Percentiles rank a stretch among this genome's conserved stretches.
Evolutionary conservation across 2,329 filamentous ascomycete genomes (phyloP).

Genomic region (Cercospora zeina): DNA sequence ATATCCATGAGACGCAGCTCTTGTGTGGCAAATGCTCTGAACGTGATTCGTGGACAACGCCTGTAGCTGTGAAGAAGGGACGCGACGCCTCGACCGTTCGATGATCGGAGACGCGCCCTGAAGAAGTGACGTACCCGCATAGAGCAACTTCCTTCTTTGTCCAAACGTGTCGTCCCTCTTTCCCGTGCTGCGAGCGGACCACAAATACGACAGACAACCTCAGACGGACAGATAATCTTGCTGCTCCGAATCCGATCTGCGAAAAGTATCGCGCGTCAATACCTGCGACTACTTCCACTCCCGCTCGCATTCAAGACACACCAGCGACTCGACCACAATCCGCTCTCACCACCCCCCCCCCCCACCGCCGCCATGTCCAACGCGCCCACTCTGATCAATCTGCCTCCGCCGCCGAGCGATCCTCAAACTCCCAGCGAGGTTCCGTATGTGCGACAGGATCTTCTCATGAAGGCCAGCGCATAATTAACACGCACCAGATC

Average conservation of each 20-base stretch:
- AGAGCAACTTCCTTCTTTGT: slow-evolving; percentile 1
- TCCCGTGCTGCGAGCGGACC: neutral
- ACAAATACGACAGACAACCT: neutral
- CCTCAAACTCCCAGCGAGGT: slow-evolving; percentile 85
- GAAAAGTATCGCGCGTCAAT: neutral
- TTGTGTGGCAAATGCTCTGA: neutral
- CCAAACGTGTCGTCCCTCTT: neutral
- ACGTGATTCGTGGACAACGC: neutral
- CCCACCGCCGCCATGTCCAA: slow-evolving; percentile 36
- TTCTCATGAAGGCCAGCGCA: neutral
- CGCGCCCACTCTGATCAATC: slow-evolving; percentile 73
- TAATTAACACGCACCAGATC: slow-evolving; percentile 24
- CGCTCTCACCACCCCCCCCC: neutral
- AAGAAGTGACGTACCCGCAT: neutral
- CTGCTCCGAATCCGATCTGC: neutral
- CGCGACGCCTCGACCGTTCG: neutral
- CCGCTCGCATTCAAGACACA: neutral
- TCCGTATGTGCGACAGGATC: slow-evolving; percentile 61
- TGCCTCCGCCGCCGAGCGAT: slow-evolving; percentile 78
- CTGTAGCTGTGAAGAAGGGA: slow-evolving; percentile 3
- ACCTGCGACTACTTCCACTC: neutral
- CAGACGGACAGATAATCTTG: neutral
- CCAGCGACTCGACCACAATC: neutral
- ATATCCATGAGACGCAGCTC: slow-evolving; percentile 5
- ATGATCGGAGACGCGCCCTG: neutral